These are phyloP conservation scores for Oenanthe javanica DNA, from an alignment of 140 eudicot species.

Conservation along the genomic window DNA sequence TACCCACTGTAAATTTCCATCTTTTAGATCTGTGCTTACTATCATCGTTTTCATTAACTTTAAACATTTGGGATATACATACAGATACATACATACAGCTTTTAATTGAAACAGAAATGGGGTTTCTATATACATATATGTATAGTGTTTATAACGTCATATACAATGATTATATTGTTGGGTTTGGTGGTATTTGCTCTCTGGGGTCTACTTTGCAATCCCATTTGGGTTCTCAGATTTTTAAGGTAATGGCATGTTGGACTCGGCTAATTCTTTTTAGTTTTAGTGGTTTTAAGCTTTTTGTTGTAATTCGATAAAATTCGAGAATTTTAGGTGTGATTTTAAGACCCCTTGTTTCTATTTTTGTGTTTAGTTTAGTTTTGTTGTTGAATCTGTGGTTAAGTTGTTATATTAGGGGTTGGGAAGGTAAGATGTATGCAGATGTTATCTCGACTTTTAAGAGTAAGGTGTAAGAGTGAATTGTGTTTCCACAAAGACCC, in stretches of 20 bases:
- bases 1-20: neutral
- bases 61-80: neutral
- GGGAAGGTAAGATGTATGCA: neutral
- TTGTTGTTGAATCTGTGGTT: no score
- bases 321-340: no score
- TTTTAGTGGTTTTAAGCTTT: no score
- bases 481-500: neutral
- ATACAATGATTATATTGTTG: neutral
- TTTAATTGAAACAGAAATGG: neutral
- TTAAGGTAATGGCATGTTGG: neutral
- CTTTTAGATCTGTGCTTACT: neutral
- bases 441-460: neutral
- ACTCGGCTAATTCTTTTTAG: neutral
- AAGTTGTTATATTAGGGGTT: no score
- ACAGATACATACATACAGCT: neutral
- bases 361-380: no score
- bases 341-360: no score
- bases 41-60: neutral
- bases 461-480: no score
- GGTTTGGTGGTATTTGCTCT: neutral
- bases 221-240: neutral
- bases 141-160: neutral
- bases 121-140: neutral
- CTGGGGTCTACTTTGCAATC: neutral
- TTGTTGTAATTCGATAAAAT: no score